phyloP scores from a whole-genome alignment of 2,329 filamentous ascomycete genomes.

The Mollisiaceae sp. region DNA sequence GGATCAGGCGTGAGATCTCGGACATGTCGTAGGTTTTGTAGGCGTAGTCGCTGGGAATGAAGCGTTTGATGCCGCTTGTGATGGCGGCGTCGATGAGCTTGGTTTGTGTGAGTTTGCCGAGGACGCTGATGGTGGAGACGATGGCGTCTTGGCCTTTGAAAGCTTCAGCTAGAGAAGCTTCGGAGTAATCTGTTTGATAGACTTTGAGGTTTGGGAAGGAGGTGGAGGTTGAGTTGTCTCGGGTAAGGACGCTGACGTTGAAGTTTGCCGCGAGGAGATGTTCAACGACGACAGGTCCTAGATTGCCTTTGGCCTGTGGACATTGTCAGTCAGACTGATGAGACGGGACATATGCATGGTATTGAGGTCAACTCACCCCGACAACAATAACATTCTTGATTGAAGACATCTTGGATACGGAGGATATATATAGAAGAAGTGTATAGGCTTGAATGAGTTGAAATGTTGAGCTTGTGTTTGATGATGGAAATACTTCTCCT shows the following conservation, averaged over 20 bases:
- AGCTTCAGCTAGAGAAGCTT: constrained; percentile 38
- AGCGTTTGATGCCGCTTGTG: constrained; percentile 61
- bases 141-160: constrained; percentile 35
- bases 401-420: constrained; percentile 15
- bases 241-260: constrained; percentile 43
- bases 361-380: constrained; percentile 21
- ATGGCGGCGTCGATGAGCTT: constrained; percentile 60
- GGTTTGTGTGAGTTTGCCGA: constrained; percentile 17
- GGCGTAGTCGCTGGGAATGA: constrained; percentile 63
- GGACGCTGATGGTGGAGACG: constrained; percentile 27
- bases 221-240: constrained; percentile 37
- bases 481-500: background rate
- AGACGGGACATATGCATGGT: background rate
- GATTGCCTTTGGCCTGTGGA: constrained; percentile 29
- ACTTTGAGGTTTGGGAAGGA: constrained; percentile 35
- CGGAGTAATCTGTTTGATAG: constrained; percentile 29
- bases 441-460: background rate
- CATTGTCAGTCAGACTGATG: constrained; percentile 5
- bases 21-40: constrained; percentile 37
- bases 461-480: background rate
- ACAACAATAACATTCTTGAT: constrained; percentile 32
- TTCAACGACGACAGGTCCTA: constrained; percentile 34
- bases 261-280: constrained; percentile 40
- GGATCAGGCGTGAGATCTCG: constrained; percentile 16
- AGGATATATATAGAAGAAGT: background rate